phyloP scores from a whole-genome alignment of 805 yeast species.

The Wickerhamiella sergipiensis region DNA sequence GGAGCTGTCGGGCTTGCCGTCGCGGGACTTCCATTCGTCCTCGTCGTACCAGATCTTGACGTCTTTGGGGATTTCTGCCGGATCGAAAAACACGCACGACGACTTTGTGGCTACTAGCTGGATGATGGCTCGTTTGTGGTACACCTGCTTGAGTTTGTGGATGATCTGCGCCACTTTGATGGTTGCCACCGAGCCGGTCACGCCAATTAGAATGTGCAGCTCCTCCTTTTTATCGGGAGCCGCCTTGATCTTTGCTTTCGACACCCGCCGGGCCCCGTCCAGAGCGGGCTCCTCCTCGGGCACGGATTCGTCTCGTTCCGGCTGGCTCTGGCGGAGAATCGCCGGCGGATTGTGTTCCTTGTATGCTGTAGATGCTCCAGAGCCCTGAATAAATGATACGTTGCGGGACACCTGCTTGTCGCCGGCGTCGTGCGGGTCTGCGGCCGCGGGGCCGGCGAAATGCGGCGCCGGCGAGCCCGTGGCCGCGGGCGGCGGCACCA shows the following conservation, averaged over 20 bases:
- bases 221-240: conserved; percentile 36
- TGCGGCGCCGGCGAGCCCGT: background rate
- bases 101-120: conserved; percentile 63
- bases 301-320: conserved; percentile 9
- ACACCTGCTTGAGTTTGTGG: conserved; percentile 69
- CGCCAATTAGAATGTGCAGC: conserved; percentile 77
- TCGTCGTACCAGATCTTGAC: conserved; percentile 83
- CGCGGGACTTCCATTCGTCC: conserved; percentile 88
- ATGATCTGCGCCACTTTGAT: conserved; percentile 84
- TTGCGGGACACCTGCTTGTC: conserved; percentile 1
- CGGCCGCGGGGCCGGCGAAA: background rate
- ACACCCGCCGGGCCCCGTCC: background rate
- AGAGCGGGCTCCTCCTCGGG: background rate
- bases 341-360: conserved; percentile 21
- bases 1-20: conserved; percentile 66
- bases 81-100: conserved; percentile 24
- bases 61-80: conserved; percentile 30
- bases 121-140: conserved; percentile 58
- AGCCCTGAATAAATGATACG: conserved; percentile 15
- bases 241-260: background rate
- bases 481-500: background rate
- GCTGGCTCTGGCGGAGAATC: conserved; percentile 15
- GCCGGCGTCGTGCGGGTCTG: background rate
- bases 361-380: conserved; percentile 16
- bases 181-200: conserved; percentile 94